Evolutionary conservation across 108 stramenopile species (phyloP).

Genomic region (Halocafeteria seosinensis): DNA sequence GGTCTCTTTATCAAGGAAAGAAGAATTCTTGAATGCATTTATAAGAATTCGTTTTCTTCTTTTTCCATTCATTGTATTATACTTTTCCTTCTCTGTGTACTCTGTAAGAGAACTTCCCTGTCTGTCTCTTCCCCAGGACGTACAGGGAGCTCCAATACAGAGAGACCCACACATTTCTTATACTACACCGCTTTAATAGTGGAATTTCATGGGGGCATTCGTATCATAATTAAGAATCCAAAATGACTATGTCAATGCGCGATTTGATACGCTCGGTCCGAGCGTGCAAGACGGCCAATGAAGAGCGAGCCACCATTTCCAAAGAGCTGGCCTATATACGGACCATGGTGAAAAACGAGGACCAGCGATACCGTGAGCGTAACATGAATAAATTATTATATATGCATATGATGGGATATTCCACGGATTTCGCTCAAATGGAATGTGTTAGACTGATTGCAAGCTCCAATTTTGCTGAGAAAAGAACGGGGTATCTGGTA

Average conservation of each 20-base stretch:
- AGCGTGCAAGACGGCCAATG: slow-evolving; percentile 95
- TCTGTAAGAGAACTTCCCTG: too few species aligned
- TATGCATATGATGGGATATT: slow-evolving; percentile 98
- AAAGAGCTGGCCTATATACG: slow-evolving; percentile 95
- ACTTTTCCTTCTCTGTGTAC: too few species aligned
- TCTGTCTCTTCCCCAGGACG: too few species aligned
- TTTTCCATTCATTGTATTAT: too few species aligned
- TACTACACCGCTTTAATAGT: too few species aligned
- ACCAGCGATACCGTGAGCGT: slow-evolving; percentile 67
- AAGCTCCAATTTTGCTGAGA: slow-evolving; percentile 86
- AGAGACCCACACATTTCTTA: too few species aligned
- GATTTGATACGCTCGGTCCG: slow-evolving; percentile 96
- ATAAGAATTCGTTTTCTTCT: too few species aligned
- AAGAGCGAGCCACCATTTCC: slow-evolving; percentile 92
- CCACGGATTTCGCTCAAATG: slow-evolving; percentile 98
- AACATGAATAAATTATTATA: slow-evolving; percentile 98
- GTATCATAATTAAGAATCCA: not conserved
- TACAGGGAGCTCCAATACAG: too few species aligned
- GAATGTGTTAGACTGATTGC: slow-evolving; percentile 96
- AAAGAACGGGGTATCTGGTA: slow-evolving; percentile 71
- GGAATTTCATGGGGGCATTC: not conserved
- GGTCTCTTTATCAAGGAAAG: too few species aligned
- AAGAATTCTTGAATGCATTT: too few species aligned
- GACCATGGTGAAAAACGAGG: slow-evolving; percentile 91
- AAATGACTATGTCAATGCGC: slow-evolving; percentile 40